These are phyloP conservation scores for Begonia loranthoides DNA, from an alignment of 306 rosid species.

Conservation along the genomic window DNA sequence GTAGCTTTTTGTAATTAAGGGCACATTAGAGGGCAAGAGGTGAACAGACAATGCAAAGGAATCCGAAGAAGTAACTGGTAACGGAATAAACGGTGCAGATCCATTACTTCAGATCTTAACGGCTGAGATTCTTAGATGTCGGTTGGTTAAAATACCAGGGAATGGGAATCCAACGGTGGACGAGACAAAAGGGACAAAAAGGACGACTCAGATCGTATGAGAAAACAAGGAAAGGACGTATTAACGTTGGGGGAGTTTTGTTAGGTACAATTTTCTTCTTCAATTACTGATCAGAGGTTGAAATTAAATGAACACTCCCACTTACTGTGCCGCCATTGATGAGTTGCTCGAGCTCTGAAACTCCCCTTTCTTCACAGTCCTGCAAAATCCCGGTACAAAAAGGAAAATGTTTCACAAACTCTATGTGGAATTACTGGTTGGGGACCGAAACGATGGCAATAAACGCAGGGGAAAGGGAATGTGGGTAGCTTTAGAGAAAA, in stretches of 20 bases:
- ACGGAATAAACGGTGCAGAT: slow-evolving; percentile 69
- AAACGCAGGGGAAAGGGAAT: no score
- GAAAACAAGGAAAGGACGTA: background rate
- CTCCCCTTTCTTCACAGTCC: slow-evolving; percentile 31
- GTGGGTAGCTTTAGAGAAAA: background rate
- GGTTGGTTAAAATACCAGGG: slow-evolving; percentile 7
- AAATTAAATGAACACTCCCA: background rate
- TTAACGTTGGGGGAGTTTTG: slow-evolving; percentile 14
- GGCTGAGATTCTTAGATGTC: slow-evolving; percentile 21
- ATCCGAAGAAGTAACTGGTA: slow-evolving; percentile 32
- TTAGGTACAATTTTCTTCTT: slow-evolving; percentile 1
- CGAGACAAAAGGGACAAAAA: background rate
- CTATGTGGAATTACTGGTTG: background rate
- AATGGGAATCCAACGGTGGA: slow-evolving; percentile 24
- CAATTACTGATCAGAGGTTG: background rate
- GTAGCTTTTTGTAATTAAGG: background rate
- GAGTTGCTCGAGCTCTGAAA: slow-evolving; percentile 64
- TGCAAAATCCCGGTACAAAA: slow-evolving; percentile 3
- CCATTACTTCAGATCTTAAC: slow-evolving; percentile 38
- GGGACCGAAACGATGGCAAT: no score
- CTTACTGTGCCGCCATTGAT: slow-evolving; percentile 71
- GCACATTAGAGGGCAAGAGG: slow-evolving; percentile 15
- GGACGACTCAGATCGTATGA: slow-evolving; percentile 25
- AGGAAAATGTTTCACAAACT: background rate
- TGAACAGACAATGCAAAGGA: slow-evolving; percentile 13